A percentile compares a stretch with the other conserved stretches of the same genome.
phyloP scores from a whole-genome alignment of 2,329 filamentous ascomycete genomes.

The Sporothrix inflata region DNA sequence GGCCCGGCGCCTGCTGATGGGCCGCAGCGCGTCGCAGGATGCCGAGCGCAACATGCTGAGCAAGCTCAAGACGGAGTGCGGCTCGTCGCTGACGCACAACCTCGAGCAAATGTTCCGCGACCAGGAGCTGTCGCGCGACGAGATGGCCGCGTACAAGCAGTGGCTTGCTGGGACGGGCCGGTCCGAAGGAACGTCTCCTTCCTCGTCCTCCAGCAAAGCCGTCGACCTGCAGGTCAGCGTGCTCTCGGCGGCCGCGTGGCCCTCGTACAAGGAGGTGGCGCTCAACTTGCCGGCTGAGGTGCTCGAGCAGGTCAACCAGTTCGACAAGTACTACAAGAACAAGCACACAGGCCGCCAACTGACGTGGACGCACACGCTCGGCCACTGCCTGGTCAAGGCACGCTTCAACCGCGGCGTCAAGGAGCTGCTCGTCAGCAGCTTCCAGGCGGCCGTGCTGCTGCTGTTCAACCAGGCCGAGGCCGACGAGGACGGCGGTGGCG shows the following conservation, averaged over 20 bases:
- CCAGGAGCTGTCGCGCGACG: slow-evolving; percentile 87
- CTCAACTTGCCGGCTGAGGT: slow-evolving; percentile 73
- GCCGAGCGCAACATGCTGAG: slow-evolving; percentile 95
- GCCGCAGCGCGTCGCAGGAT: slow-evolving; percentile 88
- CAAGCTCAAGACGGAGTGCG: slow-evolving; percentile 90
- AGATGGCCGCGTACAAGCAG: slow-evolving; percentile 85
- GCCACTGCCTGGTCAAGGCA: slow-evolving; percentile 84
- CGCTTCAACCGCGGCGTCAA: slow-evolving; percentile 79
- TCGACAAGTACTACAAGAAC: slow-evolving; percentile 81
- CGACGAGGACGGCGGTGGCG: slow-evolving; percentile 50
- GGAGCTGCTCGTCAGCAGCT: slow-evolving; percentile 87
- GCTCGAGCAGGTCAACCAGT: slow-evolving; percentile 74
- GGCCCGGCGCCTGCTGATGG: slow-evolving; percentile 86
- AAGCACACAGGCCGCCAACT: slow-evolving; percentile 89
- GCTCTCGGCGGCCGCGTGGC: slow-evolving; percentile 90
- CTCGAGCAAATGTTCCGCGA: slow-evolving; percentile 99
- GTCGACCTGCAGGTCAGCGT: slow-evolving; percentile 86
- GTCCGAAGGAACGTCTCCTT: slow-evolving; percentile 39
- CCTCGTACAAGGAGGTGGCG: slow-evolving; percentile 74
- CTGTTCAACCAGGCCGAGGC: slow-evolving; percentile 74
- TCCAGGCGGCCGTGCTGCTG: slow-evolving; percentile 87
- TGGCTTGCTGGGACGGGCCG: slow-evolving; percentile 53
- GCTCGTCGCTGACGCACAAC: slow-evolving; percentile 92
- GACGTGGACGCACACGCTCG: slow-evolving; percentile 91
- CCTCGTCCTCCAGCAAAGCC: not conserved